These are phyloP conservation scores for Yamadazyma buinensis DNA, from an alignment of 1,139 yeast genomes.

Conservation along the genomic window DNA sequence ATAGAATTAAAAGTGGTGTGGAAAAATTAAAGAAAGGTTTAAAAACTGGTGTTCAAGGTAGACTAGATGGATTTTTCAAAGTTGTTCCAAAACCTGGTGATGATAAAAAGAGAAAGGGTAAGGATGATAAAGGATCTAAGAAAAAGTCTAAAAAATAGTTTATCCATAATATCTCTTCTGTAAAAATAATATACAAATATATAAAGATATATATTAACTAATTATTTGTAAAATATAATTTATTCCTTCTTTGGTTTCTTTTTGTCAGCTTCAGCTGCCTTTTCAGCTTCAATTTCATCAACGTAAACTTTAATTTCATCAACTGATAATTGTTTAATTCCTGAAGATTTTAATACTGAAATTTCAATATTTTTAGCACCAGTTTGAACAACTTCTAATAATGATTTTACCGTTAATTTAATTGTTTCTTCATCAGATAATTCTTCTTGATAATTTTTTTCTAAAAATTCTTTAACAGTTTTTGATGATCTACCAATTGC, in stretches of 20 bases:
- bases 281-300: constrained; percentile 83
- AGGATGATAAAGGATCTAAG: constrained; percentile 17
- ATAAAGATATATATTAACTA: too few relatives aligned
- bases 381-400: constrained; percentile 95
- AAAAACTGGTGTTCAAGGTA: constrained; percentile 83
- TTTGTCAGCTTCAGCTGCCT: constrained; percentile 85
- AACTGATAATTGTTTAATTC: constrained; percentile 53
- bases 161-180: too few relatives aligned
- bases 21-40: constrained; percentile 79
- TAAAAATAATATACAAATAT: too few relatives aligned
- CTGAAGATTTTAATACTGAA: constrained; percentile 75
- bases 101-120: constrained; percentile 24
- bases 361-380: constrained; percentile 96
- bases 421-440: constrained; percentile 68
- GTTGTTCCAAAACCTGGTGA: constrained; percentile 49
- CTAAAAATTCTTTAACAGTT: constrained; percentile 93
- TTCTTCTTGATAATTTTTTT: constrained; percentile 79
- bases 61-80: constrained; percentile 87
- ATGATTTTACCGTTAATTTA: constrained; percentile 76
- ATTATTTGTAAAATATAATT: too few relatives aligned
- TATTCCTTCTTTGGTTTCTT: constrained; percentile 50
- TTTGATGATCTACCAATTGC: constrained; percentile 95
- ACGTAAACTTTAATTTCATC: constrained; percentile 79
- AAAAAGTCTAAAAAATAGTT: constrained; percentile 12
- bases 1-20: constrained; percentile 83